phyloP scores from a whole-genome alignment of 768 basidiomycete species.

The Leucogyrophana mollusca region DNA sequence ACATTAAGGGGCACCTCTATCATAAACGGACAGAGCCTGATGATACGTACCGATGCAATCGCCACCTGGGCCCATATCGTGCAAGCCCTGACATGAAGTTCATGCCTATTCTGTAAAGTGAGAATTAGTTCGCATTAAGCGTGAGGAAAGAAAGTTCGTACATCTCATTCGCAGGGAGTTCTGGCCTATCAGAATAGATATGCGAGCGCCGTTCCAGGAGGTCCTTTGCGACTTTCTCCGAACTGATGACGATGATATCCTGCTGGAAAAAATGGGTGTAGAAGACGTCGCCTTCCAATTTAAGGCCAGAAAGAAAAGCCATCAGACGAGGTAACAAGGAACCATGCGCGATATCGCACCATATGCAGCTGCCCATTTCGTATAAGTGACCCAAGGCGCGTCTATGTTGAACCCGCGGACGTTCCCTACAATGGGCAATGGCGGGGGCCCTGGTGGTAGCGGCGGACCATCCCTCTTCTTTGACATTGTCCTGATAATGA shows the following conservation, averaged over 20 bases:
- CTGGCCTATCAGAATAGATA: slow-evolving; percentile 32
- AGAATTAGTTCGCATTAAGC: too few relatives aligned
- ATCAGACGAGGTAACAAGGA: not conserved
- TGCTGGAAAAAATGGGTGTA: slow-evolving; percentile 1
- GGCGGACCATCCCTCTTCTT: slow-evolving; percentile 12
- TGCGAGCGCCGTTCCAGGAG: slow-evolving; percentile 37
- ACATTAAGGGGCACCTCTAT: too few relatives aligned
- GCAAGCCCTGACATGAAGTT: slow-evolving; percentile 20
- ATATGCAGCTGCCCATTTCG: slow-evolving; percentile 7
- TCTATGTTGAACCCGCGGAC: slow-evolving; percentile 3
- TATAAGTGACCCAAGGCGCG: slow-evolving; percentile 12
- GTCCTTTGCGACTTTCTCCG: slow-evolving; percentile 29
- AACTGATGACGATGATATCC: slow-evolving; percentile 32
- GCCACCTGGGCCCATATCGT: slow-evolving; percentile 33
- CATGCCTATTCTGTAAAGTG: slow-evolving; percentile 15
- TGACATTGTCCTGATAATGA: too few relatives aligned
- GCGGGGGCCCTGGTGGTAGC: slow-evolving; percentile 8
- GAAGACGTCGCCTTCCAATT: slow-evolving; percentile 6
- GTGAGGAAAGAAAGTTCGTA: not conserved
- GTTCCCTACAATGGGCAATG: slow-evolving; percentile 9
- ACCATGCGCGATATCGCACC: not conserved
- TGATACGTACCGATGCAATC: slow-evolving; percentile 15
- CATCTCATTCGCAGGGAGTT: slow-evolving; percentile 6
- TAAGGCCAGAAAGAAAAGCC: too few relatives aligned
- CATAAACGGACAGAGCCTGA: too few relatives aligned